Evolutionary conservation across 495 filamentous ascomycete genomes (phyloP).

Genomic region (Talaromyces ruber): DNA sequence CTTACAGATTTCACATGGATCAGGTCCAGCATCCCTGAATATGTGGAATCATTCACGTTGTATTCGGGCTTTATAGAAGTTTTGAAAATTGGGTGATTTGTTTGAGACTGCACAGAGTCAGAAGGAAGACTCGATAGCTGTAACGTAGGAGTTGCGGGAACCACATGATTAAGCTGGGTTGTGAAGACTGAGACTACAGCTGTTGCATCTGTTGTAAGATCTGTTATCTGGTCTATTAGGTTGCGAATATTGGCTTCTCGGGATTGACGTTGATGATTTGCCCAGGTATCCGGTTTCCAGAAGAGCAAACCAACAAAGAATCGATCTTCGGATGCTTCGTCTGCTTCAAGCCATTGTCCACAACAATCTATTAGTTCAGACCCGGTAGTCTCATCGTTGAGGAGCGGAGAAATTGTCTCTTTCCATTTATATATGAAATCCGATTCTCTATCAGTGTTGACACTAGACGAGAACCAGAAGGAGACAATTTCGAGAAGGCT

Average conservation of each 20-base stretch:
- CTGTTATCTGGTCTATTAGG: background rate
- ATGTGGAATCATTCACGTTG: constrained; percentile 1
- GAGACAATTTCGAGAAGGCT: background rate
- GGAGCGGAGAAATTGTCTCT: background rate
- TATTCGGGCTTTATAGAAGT: constrained; percentile 5
- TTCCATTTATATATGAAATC: background rate
- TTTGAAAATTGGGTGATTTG: constrained; percentile 7
- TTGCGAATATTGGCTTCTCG: background rate
- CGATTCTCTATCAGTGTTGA: background rate
- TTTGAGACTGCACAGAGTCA: constrained; percentile 5
- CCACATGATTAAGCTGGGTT: background rate
- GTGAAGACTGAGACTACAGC: background rate
- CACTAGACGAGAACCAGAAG: background rate
- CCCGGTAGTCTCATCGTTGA: background rate
- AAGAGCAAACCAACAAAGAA: constrained; percentile 9
- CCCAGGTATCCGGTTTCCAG: constrained; percentile 4
- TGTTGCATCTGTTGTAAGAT: background rate
- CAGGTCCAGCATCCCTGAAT: background rate
- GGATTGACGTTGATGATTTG: background rate
- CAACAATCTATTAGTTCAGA: constrained; percentile 4
- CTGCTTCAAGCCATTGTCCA: constrained; percentile 9
- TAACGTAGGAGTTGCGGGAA: background rate
- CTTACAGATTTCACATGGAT: constrained; percentile 7
- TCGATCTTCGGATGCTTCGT: constrained; percentile 1
- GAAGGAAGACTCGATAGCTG: background rate